These are phyloP conservation scores for Laburnicola sp. DNA, from an alignment of 2,329 filamentous ascomycete species.

Conservation along the genomic window DNA sequence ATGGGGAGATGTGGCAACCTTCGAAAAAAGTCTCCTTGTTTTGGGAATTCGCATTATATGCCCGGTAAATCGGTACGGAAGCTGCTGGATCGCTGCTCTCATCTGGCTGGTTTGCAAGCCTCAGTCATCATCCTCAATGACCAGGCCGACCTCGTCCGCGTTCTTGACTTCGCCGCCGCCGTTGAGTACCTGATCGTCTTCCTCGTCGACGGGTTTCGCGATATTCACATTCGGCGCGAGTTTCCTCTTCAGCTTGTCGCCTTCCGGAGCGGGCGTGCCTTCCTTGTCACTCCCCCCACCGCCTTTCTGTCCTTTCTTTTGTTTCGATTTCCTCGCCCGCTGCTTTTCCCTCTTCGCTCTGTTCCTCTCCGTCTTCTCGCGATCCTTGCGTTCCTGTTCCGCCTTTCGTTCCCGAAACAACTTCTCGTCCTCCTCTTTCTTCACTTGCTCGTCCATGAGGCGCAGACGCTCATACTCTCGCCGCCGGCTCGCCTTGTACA, in stretches of 20 bases:
- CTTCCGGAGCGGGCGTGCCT: conserved; percentile 21
- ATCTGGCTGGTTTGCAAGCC: background rate
- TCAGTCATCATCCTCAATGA: conserved; percentile 83
- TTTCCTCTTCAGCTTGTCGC: conserved; percentile 31
- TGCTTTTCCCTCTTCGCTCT: conserved; percentile 44
- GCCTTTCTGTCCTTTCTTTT: conserved; percentile 34
- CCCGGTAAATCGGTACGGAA: too few species aligned
- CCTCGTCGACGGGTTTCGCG: conserved; percentile 20
- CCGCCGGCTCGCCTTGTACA: conserved; percentile 92
- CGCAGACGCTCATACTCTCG: conserved; percentile 90
- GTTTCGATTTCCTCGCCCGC: conserved; percentile 44
- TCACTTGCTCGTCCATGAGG: conserved; percentile 85
- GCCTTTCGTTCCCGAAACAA: conserved; percentile 66
- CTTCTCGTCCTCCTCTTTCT: conserved; percentile 67
- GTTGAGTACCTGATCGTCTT: conserved; percentile 32
- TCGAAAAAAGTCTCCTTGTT: too few species aligned
- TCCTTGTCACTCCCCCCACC: conserved; percentile 40
- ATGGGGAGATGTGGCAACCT: too few species aligned
- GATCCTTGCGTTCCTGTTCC: conserved; percentile 52
- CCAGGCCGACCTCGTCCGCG: conserved; percentile 63
- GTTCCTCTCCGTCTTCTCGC: conserved; percentile 44
- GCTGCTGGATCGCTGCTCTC: background rate
- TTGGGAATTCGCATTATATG: too few species aligned
- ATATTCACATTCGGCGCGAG: conserved; percentile 29
- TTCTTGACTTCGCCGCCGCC: conserved; percentile 39